Base-by-base conservation (phyloP, 495 filamentous ascomycete genomes). In the Penicillium taxi region DNA sequence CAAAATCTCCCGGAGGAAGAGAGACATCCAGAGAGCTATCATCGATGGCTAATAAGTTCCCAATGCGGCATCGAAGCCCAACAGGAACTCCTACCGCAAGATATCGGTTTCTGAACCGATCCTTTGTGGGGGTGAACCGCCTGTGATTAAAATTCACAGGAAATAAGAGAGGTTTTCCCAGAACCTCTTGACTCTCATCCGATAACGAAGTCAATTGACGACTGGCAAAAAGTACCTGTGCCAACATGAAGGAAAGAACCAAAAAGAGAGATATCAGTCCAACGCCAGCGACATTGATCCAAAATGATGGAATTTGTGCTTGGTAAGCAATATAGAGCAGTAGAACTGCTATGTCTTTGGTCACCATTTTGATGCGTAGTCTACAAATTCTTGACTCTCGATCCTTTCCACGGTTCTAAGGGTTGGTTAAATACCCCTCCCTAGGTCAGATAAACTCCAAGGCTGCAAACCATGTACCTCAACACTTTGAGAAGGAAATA, bases 21-120 rank as follows among this genome's bases (percentile, higher is more conserved):
- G 30, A 17, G 13, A 32, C 30, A 13, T 32, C 30, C 6, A 32
- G 30, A 32, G 30, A 32, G n/a, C 17, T 32, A 20, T 32, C 30
- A 12, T 32, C 30, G 9, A 32, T 19, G 11, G 30, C 30, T 5
- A 32, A 13, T 4, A 32, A 12, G 18, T 12, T 22, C 5, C 30
- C 30, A 12, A 32, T 32, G 9, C 30, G 30, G 17, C 30, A 32
- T 0, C 30, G 30, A 21, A 32, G 30, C 9, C 30, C 30, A 32
- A 32, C 30, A 6, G 30, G 30, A 32, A 12, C 17, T 6, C 30
- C 30, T 11, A 32, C 30, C n/a, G 15, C 7, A 12, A 26, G 23
- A 6, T 18, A 19, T 2, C 22, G 23, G 16, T 27, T 37, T 9
- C n/a, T 19, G 7, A 19, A 19, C 3, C 23, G 15, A 27, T 37